Evolutionary conservation across 805 yeast genomes (phyloP), one percentile per base, ranked within the genome.

Genomic region (Wickerhamiella parazyma): DNA sequence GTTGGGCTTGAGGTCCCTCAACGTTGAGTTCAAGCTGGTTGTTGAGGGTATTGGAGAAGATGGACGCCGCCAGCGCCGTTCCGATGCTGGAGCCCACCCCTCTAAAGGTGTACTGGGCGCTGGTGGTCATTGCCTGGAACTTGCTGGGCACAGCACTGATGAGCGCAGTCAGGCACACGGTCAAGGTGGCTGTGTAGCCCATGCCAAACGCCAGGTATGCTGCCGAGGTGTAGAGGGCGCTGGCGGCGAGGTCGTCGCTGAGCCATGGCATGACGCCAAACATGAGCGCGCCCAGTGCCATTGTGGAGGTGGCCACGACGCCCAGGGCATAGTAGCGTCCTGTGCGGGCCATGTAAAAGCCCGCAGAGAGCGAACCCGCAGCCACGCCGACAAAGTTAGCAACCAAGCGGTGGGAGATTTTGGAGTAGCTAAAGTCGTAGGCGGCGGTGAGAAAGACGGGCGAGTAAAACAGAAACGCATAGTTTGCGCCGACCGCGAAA

Each of bases 81-180:
- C 94, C 94, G 41, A 83, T 61, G 0, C 91, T 80, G n/a, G 89
- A 79, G 0, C 94, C 94, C 0, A 86, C 78, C 7, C 89, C 78
- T 54, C 94, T 69, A 65, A 81, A 84, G 0, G 87, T 86, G 59
- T 87, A 86, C 55, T 84, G 94, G 45, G 87, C 81, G 0, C 94
- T 82, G 0, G 95, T 86, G 2, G 89, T 80, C 19, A 85, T 71
- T 1, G 95, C 95, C 60, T 84, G 94, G 55, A 69, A 73, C 43
- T 72, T 69, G 18, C 66, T 59, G 8, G 81, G 78, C 2, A 80
- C 91, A 2, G 87, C 72, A 0, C 91, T 78, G 43, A 84, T 80
- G 60, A 83, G 68, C 0, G 93, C 81, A 33, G 83, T 61, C 38
- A 84, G 63, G 0, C 87, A 76, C 2, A 80, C 73, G 0, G 94